These are phyloP conservation scores for Fusarium sarcochroum DNA, from an alignment of 2,329 filamentous ascomycete species.

Conservation along the genomic window DNA sequence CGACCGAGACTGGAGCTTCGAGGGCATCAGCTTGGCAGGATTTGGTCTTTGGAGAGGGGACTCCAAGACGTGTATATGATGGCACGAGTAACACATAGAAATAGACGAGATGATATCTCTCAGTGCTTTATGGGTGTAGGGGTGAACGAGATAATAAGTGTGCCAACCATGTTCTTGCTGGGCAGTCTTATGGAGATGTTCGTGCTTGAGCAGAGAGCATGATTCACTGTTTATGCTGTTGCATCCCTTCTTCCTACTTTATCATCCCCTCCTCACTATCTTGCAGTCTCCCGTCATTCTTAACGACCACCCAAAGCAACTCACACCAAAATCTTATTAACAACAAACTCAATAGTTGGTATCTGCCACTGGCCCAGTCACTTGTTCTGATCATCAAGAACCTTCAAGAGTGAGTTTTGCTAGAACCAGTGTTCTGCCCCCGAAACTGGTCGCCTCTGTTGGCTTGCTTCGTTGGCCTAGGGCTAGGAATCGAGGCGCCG, in stretches of 20 bases:
- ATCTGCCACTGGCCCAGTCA: not conserved
- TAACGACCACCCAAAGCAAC: not conserved
- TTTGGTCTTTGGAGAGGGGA: slow-evolving; percentile 34
- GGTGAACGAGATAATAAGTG: not conserved
- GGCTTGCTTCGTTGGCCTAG: not conserved
- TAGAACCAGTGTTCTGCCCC: not conserved
- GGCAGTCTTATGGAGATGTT: not conserved
- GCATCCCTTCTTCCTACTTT: not conserved
- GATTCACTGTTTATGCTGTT: not conserved
- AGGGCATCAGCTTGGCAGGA: slow-evolving; percentile 13
- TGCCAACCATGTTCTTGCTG: not conserved
- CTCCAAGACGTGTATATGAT: slow-evolving; percentile 41
- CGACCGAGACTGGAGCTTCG: slow-evolving; percentile 12
- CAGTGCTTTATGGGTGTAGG: not conserved
- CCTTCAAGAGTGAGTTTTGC: not conserved
- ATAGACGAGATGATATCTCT: slow-evolving; percentile 41
- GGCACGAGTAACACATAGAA: slow-evolving; percentile 41
- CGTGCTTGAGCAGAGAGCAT: not conserved
- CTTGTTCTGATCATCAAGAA: not conserved
- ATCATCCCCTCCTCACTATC: not conserved
- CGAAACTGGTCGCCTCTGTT: not conserved
- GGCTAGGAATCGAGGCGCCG: not conserved
- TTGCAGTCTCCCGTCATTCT: not conserved
- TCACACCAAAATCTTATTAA: too few species aligned
- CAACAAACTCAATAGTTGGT: not conserved